Conservation (phyloP, 257 asterid species). For the Solanum bukasovii region DNA sequence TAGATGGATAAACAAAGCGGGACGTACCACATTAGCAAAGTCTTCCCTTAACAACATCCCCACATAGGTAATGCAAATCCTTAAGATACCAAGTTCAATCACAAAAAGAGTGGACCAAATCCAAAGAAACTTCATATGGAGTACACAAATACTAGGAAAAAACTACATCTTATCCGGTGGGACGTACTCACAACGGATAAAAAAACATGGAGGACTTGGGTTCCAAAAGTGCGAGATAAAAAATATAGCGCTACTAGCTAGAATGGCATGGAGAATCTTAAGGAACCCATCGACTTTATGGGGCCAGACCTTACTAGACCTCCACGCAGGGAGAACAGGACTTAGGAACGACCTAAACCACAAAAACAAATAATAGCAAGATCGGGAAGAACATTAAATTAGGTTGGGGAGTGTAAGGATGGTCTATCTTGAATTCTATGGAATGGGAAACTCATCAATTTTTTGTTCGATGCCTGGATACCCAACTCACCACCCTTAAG, state of each 20-base stretch:
- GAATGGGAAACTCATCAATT: background rate
- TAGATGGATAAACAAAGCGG: too few species aligned
- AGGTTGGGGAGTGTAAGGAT: background rate
- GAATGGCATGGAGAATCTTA: background rate
- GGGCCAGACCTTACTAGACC: too few species aligned
- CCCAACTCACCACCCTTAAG: background rate
- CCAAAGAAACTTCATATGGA: too few species aligned
- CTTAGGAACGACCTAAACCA: background rate
- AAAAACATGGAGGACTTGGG: background rate
- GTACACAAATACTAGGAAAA: background rate
- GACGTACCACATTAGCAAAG: too few species aligned
- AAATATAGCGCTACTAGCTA: too few species aligned
- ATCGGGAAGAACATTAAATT: background rate
- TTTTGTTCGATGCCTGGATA: background rate
- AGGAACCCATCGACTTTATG: too few species aligned
- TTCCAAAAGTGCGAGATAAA: background rate
- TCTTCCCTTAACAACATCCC: too few species aligned
- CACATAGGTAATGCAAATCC: too few species aligned
- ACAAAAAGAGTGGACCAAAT: background rate
- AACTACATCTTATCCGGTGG: background rate
- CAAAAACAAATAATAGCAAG: background rate
- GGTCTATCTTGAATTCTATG: too few species aligned
- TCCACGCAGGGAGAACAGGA: background rate
- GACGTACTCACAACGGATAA: fast-evolving
- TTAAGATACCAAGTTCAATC: too few species aligned